Percentiles rank a stretch among this genome's conserved stretches.
phyloP scores from a whole-genome alignment of 306 rosid genomes.

The Quercus bicolor region DNA sequence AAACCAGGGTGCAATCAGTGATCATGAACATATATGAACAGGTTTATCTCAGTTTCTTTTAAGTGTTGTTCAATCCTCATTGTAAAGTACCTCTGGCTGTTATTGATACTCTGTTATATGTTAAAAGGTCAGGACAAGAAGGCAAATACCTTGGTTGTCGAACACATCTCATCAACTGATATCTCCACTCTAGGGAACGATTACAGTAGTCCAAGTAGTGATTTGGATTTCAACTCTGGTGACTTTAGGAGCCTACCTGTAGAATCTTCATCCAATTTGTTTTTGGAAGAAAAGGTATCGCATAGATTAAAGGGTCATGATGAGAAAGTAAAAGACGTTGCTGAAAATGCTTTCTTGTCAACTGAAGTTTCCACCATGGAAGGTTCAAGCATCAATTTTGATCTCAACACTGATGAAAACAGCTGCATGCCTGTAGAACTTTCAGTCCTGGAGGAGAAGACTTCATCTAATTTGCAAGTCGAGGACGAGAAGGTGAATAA shows the following conservation, averaged over 20 bases:
- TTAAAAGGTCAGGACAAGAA: constrained; percentile 72
- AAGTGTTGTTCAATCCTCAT: not conserved
- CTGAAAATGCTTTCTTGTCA: constrained; percentile 23
- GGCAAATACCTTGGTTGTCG: constrained; percentile 2
- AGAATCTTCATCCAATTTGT: constrained; percentile 23
- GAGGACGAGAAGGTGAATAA: constrained; percentile 16
- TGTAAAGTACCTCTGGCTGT: constrained; percentile 15
- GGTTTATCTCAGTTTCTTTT: constrained; percentile 42
- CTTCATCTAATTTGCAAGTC: constrained; percentile 24
- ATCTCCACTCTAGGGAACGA: not conserved
- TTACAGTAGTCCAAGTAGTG: constrained; percentile 18
- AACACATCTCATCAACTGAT: constrained; percentile 9
- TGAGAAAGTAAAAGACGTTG: constrained; percentile 26
- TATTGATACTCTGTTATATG: constrained; percentile 40
- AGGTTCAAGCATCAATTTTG: constrained; percentile 28
- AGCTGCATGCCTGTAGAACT: constrained; percentile 29
- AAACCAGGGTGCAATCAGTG: constrained; percentile 22
- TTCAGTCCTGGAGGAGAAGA: constrained; percentile 24
- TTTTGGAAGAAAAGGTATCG: constrained; percentile 8
- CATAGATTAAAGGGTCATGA: constrained; percentile 20
- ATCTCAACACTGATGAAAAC: constrained; percentile 15
- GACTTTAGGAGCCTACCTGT: constrained; percentile 10
- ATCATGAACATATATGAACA: constrained; percentile 28
- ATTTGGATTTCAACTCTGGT: constrained; percentile 15
- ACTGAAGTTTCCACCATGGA: constrained; percentile 29